Base-by-base conservation (phyloP, 2,329 filamentous ascomycete genomes). In the Fusarium tricinctum region DNA sequence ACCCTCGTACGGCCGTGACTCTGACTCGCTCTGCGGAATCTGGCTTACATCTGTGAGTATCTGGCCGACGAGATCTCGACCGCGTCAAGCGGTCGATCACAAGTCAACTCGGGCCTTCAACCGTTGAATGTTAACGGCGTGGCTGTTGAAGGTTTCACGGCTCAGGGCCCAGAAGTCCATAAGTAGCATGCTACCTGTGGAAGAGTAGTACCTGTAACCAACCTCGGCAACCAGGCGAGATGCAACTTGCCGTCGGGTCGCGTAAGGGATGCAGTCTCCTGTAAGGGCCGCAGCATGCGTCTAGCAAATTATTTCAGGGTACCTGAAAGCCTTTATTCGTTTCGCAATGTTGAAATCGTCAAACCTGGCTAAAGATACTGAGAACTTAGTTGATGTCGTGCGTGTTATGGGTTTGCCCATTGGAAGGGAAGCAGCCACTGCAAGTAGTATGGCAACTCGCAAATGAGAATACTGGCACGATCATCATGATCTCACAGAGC, bases 161-260 rank as follows among this genome's bases (percentile, higher is more conserved):
- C 22, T 15, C 19, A 52, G 26, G 43, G 42, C 45, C 51, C 47
- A 54, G 33, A 53, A 33, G 30, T 20, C 13, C 46, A 60, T 38
- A 61, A 56, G 33, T 52, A 28, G 50, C 38, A 60, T 49, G 22
- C n/a, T 28, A 42, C 30, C 50, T 33, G 54, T 56, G 49, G 39
- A 47, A 46, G 22, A 26, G 58, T 63, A 58, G 33, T 55, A 59
- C 35, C 32, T 73, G 70, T 70, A 65, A 26, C 54, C 40, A 68
- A 63, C 71, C 69, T 71, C 58, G 44, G 55, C 48, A 63, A 48
- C 57, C 61, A 67, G 64, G 59, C 58, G 57, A 73, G 58, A 71
- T 70, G 58, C 35, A 65, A 58, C 58, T 56, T 63, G 46, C 58
- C 66, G 48, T 61, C 43, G 44, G 50, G 45, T 46, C 30, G 54